These are phyloP conservation scores for Poronia punctata DNA, from an alignment of 495 filamentous ascomycete genomes.

Conservation along the genomic window DNA sequence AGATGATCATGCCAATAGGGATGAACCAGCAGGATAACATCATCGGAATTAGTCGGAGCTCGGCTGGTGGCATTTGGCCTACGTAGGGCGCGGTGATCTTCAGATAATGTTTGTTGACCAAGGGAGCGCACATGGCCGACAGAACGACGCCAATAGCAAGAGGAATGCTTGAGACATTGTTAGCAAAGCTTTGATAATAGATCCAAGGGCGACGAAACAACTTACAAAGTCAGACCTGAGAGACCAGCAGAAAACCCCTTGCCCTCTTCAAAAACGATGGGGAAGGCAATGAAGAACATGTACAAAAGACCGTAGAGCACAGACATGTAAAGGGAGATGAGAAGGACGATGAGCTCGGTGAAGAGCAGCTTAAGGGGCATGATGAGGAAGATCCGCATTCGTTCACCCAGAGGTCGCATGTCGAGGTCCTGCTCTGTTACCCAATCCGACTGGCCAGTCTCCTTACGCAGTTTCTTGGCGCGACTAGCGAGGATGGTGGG, in stretches of 20 bases:
- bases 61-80: conserved; percentile 61
- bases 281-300: conserved; percentile 79
- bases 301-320: conserved; percentile 72
- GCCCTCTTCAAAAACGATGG: conserved; percentile 68
- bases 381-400: conserved; percentile 58
- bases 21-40: conserved; percentile 78
- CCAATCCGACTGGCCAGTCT: conserved; percentile 54
- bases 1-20: conserved; percentile 73
- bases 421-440: conserved; percentile 73
- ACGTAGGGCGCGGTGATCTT: conserved; percentile 49
- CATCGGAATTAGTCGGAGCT: conserved; percentile 74
- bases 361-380: conserved; percentile 78
- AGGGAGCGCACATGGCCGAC: conserved; percentile 57
- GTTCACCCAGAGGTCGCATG: conserved; percentile 53
- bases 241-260: conserved; percentile 65
- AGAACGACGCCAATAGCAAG: conserved; percentile 42
- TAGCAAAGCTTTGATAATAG: conserved; percentile 6
- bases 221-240: conserved; percentile 70
- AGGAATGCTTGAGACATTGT: conserved; percentile 26
- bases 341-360: conserved; percentile 69
- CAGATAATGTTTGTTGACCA: conserved; percentile 73
- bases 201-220: not conserved
- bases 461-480: conserved; percentile 59
- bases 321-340: conserved; percentile 71
- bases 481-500: conserved; percentile 60